Evolutionary conservation across 108 stramenopile species (phyloP).

Genomic region (Fragilariopsis cylindrus): DNA sequence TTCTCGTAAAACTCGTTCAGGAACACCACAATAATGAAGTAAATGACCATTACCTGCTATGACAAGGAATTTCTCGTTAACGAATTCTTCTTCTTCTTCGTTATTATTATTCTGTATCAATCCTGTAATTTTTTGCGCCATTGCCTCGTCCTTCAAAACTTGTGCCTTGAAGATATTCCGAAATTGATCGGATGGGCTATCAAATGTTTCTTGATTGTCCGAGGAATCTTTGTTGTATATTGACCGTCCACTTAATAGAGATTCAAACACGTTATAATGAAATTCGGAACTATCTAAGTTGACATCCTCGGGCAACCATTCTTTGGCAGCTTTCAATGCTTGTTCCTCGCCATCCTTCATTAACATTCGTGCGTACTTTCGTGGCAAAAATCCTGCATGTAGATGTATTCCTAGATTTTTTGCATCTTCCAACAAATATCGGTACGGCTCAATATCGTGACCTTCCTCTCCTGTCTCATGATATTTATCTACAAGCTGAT

Average conservation of each 20-base stretch:
- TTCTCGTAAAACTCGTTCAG: constrained; percentile 42
- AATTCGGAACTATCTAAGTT: constrained; percentile 39
- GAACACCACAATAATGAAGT: constrained; percentile 46
- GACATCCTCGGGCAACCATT: constrained; percentile 33
- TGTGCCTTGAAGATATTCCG: constrained; percentile 62
- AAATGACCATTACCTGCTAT: constrained; percentile 53
- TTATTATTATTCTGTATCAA: constrained; percentile 18
- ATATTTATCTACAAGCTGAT: constrained; percentile 51
- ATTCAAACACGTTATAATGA: constrained; percentile 62
- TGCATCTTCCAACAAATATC: constrained; percentile 49
- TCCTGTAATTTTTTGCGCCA: constrained; percentile 54
- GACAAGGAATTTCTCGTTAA: constrained; percentile 35
- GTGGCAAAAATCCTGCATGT: constrained; percentile 48
- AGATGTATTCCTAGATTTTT: constrained; percentile 20
- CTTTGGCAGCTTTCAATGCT: constrained; percentile 29
- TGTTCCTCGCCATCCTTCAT: constrained; percentile 42
- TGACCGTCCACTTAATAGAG: constrained; percentile 42
- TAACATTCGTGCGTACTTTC: constrained; percentile 37
- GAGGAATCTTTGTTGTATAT: constrained; percentile 12
- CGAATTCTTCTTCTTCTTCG: background rate
- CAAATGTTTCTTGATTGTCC: background rate
- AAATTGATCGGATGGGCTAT: constrained; percentile 42
- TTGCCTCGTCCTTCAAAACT: constrained; percentile 71
- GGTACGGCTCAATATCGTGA: constrained; percentile 63
- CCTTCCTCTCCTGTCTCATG: constrained; percentile 68